These are phyloP conservation scores for Tolypocladium capitatum DNA, from an alignment of 2,329 filamentous ascomycete species.

Conservation along the genomic window DNA sequence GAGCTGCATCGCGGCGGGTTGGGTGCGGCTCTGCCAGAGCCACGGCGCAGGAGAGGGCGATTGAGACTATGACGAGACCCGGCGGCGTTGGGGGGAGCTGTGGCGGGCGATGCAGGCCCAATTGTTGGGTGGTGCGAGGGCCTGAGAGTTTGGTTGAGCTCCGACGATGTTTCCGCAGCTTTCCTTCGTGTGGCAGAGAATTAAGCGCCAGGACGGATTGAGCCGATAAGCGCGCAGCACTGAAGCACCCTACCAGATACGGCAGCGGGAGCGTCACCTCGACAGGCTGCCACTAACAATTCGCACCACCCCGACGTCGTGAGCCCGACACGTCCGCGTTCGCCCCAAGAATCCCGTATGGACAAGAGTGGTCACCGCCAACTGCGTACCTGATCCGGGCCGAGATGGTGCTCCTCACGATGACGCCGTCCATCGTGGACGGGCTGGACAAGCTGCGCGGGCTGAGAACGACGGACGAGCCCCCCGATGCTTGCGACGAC, in stretches of 20 bases:
- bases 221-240: not conserved
- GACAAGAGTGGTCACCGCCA: not conserved
- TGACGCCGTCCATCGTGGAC: slow-evolving; percentile 55
- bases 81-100: not conserved
- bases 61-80: not conserved
- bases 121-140: not conserved
- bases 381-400: not conserved
- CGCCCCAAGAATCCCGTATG: not conserved
- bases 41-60: not conserved
- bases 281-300: too few species aligned
- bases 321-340: not conserved
- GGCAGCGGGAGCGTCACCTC: too few species aligned
- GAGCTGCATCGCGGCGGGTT: slow-evolving; percentile 33
- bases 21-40: not conserved
- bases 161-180: slow-evolving; percentile 5
- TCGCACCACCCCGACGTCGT: not conserved
- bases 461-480: slow-evolving; percentile 1
- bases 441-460: slow-evolving; percentile 31
- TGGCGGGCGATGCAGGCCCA: not conserved
- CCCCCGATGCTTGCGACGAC: slow-evolving; percentile 8
- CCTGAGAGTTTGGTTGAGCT: not conserved
- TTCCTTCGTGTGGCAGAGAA: too few species aligned
- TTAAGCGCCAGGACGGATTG: too few species aligned
- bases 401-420: slow-evolving; percentile 64
- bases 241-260: too few species aligned